Base-by-base conservation (phyloP, 2,329 filamentous ascomycete species). In the Fonsecaea nubica region DNA sequence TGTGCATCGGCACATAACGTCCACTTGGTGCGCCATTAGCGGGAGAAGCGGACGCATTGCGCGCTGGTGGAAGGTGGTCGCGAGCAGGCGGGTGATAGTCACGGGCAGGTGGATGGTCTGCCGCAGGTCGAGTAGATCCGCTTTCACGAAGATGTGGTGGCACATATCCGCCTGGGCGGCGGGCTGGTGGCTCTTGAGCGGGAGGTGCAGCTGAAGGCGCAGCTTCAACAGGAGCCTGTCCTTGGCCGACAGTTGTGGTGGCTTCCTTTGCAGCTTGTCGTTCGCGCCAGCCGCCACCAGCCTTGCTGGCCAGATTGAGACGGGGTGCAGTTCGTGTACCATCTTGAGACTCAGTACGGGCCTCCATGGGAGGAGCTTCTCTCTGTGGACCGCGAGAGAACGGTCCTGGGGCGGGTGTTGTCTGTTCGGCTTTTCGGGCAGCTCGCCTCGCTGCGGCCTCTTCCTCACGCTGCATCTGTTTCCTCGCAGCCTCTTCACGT, bases 391-490 rank as follows among this genome's bases (percentile, higher is more conserved):
- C 36, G 32, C 69, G 69, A 36, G 66, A 58, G 54, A 71, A 69
- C 69, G 76, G 74, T 38, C 36, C 45, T 18, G 62, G 70, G 76
- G 78, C 45, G 69, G 77, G 79, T 52, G 72, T 73, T 64, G 76
- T 75, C 54, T 67, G 72, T 62, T 70, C 75, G 74, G 86, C 86
- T 80, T 87, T 92, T 78, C 87, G 87, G 66, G 85, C 89, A 75
- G 85, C 87, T 78, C 86, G 87, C 73, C 90, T 88, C 72, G 90
- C 90, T 80, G 93, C 88, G 15, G 92, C 93, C 78, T 97, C 93
- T 74, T 95, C 93, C 79, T 96, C 93, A 77, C 92, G 89, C 76
- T 92, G 87, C 73, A 87, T 88, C 80, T 97, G 94, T 72, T 81
- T 82, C 66, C 82, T 81, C 53, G 87, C 87, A 57, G 83, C 81